Evolutionary conservation across 495 filamentous ascomycete species (phyloP), one percentile per base, ranked within the genome.

Genomic region (Xylaria longipes): DNA sequence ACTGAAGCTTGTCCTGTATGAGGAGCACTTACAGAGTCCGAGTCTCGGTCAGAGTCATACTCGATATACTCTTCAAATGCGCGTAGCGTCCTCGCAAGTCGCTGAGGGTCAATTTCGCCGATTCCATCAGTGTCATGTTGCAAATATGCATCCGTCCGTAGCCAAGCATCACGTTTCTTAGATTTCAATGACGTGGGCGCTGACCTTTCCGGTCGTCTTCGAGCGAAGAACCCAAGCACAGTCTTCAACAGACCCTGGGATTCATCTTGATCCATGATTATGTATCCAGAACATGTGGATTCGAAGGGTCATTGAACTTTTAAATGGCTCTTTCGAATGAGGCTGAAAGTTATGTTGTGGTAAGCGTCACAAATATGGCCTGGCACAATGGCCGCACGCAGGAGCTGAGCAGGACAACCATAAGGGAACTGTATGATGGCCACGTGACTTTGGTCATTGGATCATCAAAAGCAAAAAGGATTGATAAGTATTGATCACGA

Each of bases 141-240:
- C 70, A 80, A 69, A 79, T 57, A 79, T 66, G 77, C 73, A 71
- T 80, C 77, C 67, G 78, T 80, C 70, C 77, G 77, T 56, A 80
- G 67, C 75, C 76, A 80, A 70, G 78, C 78, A 9, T 80, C 78
- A 65, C 58, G 70, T 73, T 25, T 75, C 58, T 64, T 69, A 35
- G 78, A 77, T 71, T 65, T 71, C 73, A 80, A 68, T 60, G 77
- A 78, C 41, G 71, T 37, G 8, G 73, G 76, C 65, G 75, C 63
- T 48, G 75, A 72, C 71, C 69, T 77, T 77, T 80, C 62, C 70
- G 73, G 77, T 74, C 43, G 77, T 74, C 72, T 80, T 76, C 75
- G 77, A 73, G 73, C 75, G 65, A 80, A 75, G 5, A 79, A 79
- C 61, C 78, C 78, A 72, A 80, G 75, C 67, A 80, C 70, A 60